Evolutionary conservation across 495 filamentous ascomycete genomes (phyloP).

Genomic region (Penicillium turbatum): DNA sequence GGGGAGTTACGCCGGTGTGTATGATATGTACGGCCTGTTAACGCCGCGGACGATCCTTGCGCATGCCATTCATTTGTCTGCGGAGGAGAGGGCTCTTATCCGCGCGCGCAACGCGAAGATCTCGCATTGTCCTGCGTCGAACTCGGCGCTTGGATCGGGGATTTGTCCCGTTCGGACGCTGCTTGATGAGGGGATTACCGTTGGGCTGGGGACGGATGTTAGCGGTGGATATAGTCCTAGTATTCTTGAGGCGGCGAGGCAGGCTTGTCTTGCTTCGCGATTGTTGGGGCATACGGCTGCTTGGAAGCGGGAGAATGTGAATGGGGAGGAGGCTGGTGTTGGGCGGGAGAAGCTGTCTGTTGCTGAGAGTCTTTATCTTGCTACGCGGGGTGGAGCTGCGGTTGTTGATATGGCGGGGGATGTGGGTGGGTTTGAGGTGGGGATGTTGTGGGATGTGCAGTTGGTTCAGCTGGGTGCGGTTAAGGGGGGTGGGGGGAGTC

Average conservation of each 20-base stretch:
- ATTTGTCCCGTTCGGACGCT: slow-evolving; percentile 65
- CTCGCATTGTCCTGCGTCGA: slow-evolving; percentile 81
- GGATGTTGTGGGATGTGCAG: slow-evolving; percentile 90
- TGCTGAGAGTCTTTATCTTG: slow-evolving; percentile 85
- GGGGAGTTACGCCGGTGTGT: slow-evolving; percentile 68
- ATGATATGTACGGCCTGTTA: slow-evolving; percentile 67
- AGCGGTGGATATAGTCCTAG: slow-evolving; percentile 77
- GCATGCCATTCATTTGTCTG: slow-evolving; percentile 73
- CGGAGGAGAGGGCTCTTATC: slow-evolving; percentile 60
- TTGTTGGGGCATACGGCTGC: slow-evolving; percentile 29
- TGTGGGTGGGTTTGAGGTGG: slow-evolving; percentile 74
- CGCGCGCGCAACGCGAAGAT: slow-evolving; percentile 57
- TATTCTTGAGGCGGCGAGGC: slow-evolving; percentile 73
- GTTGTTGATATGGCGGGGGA: slow-evolving; percentile 65
- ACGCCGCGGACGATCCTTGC: slow-evolving; percentile 74
- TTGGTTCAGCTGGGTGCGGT: slow-evolving; percentile 58
- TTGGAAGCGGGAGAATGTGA: slow-evolving; percentile 4
- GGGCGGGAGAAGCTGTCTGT: slow-evolving; percentile 58
- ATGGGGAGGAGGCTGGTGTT: slow-evolving; percentile 6
- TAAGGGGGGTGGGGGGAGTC: slow-evolving; percentile 1
- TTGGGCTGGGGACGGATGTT: slow-evolving; percentile 87
- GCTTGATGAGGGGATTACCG: slow-evolving; percentile 66
- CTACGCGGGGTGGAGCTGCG: slow-evolving; percentile 73
- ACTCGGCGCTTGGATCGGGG: slow-evolving; percentile 73
- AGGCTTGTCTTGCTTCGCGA: slow-evolving; percentile 70